These are phyloP conservation scores for Candida tibetensis DNA, from an alignment of 805 yeast genomes.

Conservation along the genomic window DNA sequence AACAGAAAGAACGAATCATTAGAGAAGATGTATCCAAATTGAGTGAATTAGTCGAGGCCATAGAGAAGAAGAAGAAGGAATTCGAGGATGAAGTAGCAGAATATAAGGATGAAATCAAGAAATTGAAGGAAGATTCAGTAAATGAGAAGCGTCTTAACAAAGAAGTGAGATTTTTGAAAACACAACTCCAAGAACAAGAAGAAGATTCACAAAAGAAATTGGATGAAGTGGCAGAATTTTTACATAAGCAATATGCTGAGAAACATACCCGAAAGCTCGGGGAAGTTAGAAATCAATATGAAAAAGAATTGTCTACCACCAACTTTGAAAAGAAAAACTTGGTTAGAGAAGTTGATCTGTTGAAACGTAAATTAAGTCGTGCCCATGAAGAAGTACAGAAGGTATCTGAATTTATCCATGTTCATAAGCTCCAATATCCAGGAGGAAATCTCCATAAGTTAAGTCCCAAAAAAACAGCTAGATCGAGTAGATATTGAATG, in stretches of 20 bases:
- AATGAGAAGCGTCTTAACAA: conserved; percentile 9
- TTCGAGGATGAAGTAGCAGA: conserved; percentile 11
- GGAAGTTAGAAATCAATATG: conserved; percentile 41
- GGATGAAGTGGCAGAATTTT: conserved; percentile 63
- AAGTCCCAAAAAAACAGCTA: background rate
- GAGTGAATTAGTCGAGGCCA: conserved; percentile 25
- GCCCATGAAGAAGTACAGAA: conserved; percentile 13
- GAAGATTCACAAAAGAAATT: conserved; percentile 51
- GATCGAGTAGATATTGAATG: background rate
- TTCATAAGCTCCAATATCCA: conserved; percentile 12
- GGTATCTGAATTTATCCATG: conserved; percentile 12
- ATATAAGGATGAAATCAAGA: conserved; percentile 11
- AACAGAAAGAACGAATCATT: conserved; percentile 31
- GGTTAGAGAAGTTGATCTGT: conserved; percentile 13
- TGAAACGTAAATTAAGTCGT: conserved; percentile 13
- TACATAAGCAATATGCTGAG: conserved; percentile 70
- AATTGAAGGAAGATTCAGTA: conserved; percentile 12
- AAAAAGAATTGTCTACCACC: conserved; percentile 9
- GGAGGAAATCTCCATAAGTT: background rate
- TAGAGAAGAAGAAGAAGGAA: conserved; percentile 13
- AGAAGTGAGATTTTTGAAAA: conserved; percentile 16
- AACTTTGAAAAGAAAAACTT: conserved; percentile 11
- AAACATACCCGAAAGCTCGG: conserved; percentile 74
- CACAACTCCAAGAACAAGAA: conserved; percentile 38
- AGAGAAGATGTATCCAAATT: conserved; percentile 30